phyloP scores from a whole-genome alignment of 2,329 filamentous ascomycete species.

The Trichoderma harzianum region DNA sequence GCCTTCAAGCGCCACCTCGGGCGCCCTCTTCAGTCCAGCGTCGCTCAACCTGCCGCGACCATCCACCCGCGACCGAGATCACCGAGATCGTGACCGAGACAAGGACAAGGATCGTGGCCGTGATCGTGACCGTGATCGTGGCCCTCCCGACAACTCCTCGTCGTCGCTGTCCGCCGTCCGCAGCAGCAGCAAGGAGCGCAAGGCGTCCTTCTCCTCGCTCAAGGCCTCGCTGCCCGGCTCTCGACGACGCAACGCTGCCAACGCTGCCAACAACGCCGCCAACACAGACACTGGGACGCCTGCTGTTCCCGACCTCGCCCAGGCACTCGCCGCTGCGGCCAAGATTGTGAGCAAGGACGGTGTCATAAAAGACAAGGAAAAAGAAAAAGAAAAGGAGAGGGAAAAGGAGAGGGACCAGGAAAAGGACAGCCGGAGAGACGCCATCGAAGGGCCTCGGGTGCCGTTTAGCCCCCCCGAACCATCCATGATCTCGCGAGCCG shows the following conservation, averaged over 20 bases:
- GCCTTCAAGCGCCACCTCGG: slow-evolving; percentile 25
- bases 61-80: slow-evolving; percentile 35
- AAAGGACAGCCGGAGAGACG: slow-evolving; percentile 25
- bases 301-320: slow-evolving; percentile 52
- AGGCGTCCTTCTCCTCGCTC: slow-evolving; percentile 48
- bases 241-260: slow-evolving; percentile 39
- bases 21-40: slow-evolving; percentile 34
- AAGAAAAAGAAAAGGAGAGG: slow-evolving; percentile 5
- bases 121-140: slow-evolving; percentile 25
- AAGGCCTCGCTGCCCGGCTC: slow-evolving; percentile 52
- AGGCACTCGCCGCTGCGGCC: slow-evolving; percentile 48
- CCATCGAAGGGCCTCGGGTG: slow-evolving; percentile 24
- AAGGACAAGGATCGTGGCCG: neutral
- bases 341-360: slow-evolving; percentile 35
- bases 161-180: slow-evolving; percentile 24
- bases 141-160: slow-evolving; percentile 22
- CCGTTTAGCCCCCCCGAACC: slow-evolving; percentile 20
- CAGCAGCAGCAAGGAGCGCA: slow-evolving; percentile 44
- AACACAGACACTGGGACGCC: too few species aligned
- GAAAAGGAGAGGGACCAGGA: slow-evolving; percentile 13
- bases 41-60: slow-evolving; percentile 31
- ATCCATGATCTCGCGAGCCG: slow-evolving; percentile 17
- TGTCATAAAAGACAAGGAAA: neutral
- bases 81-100: neutral
- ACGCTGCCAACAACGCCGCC: too few species aligned